Base-by-base conservation (phyloP, 805 yeast species). In the Wickerhamiella vanderwaltii region DNA sequence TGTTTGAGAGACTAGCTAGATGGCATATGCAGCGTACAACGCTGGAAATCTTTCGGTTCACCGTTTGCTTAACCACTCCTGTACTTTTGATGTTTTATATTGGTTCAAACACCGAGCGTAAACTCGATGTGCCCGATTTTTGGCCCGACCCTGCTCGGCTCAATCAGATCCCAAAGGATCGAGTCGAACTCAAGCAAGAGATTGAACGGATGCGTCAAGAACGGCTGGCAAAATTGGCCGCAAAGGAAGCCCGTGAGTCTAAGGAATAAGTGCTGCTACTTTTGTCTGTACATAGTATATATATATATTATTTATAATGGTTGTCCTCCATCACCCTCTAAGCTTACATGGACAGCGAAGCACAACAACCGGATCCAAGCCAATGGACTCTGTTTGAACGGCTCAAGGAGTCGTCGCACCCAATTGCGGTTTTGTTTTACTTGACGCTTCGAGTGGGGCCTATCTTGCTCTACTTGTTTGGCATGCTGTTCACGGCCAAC, bases 71-170 rank as follows among this genome's bases (percentile, higher is more conserved):
- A 33, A 64, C 85, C 51, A 75, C 93, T 1, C 97, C 97, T 0
- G 81, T 87, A 35, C 71, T 74, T n/a, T 80, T 85, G 55, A 87
- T 87, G 97, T 79, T 84, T 61, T 87, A 80, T 53, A 87, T 85
- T 34, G 96, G 97, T 57, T 72, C 80, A 29, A 87, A 87, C 53
- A 80, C 96, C 1, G 94, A 87, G 59, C 73, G 69, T 52, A 87
- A 85, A 64, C 76, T 87, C 59, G 83, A 85, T 56, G 77, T 86
- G 36, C 93, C 94, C 6, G 95, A 95, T 16, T 87, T 84, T 62
- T 86, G 95, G 94, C 97, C 97, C 2, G 96, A 86, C 59, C 95
- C 95, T 31, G 80, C 81, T 31, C 80, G 95, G 2, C 68, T 85
- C 51, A 86, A 87, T 58, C 79, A 83, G 62, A 78, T 87, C 26